Evolutionary conservation across 2,329 filamentous ascomycete species (phyloP).

Genomic region (Neonectria coccinea): DNA sequence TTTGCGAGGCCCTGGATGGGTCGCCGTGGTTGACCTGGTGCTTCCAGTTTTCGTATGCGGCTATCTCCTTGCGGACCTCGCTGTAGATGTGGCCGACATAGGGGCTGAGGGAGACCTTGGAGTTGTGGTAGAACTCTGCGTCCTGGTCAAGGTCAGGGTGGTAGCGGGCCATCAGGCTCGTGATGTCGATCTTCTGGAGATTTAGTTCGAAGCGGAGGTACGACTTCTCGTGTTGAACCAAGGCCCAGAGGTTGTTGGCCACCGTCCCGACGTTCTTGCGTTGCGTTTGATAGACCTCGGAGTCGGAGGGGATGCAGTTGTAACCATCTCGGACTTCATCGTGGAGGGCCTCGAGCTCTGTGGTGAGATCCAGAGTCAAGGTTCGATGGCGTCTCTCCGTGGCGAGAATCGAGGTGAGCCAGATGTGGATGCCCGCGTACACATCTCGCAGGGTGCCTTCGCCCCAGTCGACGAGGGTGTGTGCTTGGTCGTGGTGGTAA

Average conservation of each 20-base stretch:
- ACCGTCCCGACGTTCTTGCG: not conserved
- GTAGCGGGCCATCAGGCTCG: constrained; percentile 1
- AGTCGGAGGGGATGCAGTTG: not conserved
- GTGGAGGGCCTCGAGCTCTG: not conserved
- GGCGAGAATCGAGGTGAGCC: not conserved
- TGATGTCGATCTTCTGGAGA: not conserved
- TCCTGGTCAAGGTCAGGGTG: not conserved
- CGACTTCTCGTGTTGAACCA: not conserved
- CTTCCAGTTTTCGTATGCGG: constrained; percentile 9
- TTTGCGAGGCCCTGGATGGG: not conserved
- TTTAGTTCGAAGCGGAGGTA: not conserved
- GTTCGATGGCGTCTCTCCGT: not conserved
- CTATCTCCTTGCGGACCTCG: constrained; percentile 10
- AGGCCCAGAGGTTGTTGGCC: not conserved
- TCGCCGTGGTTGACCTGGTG: not conserved
- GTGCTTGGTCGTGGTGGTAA: not conserved
- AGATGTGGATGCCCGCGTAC: not conserved
- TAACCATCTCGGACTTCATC: not conserved
- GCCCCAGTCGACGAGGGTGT: not conserved
- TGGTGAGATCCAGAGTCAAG: not conserved
- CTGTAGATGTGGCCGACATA: constrained; percentile 5
- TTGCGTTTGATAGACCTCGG: not conserved
- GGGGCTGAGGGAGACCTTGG: not conserved
- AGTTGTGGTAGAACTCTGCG: not conserved
- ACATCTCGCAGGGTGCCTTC: not conserved